Evolutionary conservation across 345 rosid species (phyloP).

Genomic region (Hibiscus tridactylites): DNA sequence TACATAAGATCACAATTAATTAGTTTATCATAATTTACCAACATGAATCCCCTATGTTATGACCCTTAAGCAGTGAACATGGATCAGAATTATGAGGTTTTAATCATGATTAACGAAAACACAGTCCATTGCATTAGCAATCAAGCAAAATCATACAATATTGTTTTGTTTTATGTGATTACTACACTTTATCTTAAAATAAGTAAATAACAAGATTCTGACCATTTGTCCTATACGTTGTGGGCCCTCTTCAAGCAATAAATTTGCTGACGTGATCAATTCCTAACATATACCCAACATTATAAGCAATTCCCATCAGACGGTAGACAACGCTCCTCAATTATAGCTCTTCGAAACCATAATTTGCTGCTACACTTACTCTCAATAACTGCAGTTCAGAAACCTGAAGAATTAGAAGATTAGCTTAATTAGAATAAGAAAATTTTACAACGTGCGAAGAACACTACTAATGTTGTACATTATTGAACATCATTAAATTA

Average conservation of each 20-base stretch:
- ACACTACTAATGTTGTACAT: too few relatives aligned
- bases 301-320: not conserved
- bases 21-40: conserved; percentile 4
- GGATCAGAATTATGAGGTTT: conserved; percentile 15
- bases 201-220: not conserved
- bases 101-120: conserved; percentile 5
- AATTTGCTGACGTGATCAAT: not conserved
- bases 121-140: conserved; percentile 1
- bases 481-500: too few relatives aligned
- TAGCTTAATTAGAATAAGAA: not conserved
- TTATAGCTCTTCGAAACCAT: not conserved
- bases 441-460: too few relatives aligned
- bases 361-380: not conserved
- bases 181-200: not conserved
- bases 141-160: not conserved
- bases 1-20: not conserved
- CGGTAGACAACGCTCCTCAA: not conserved
- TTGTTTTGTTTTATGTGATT: not conserved
- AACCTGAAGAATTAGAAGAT: too few relatives aligned
- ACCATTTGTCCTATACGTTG: not conserved
- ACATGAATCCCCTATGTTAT: conserved; percentile 8
- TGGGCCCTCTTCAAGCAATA: not conserved
- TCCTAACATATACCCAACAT: not conserved
- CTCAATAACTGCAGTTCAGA: not conserved
- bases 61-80: conserved; percentile 12